Evolutionary conservation across 768 basidiomycete genomes (phyloP), one percentile per base, ranked within the genome.

Genomic region (Naganishia vaughanmartiniae): DNA sequence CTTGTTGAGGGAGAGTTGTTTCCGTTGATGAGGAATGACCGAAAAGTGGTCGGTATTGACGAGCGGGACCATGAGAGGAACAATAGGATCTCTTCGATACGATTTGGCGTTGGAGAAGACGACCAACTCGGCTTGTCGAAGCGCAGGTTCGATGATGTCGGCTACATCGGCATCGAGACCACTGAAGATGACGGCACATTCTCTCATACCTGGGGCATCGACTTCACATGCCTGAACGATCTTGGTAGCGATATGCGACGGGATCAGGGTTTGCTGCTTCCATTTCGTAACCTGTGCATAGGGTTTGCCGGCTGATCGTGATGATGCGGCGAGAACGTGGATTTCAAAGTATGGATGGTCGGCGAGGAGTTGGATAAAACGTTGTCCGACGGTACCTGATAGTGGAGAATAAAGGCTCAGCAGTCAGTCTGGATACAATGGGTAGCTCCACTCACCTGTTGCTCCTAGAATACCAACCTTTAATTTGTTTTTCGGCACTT

Each of bases 91-190:
- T 24, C 94, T 85, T 57, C 96, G 87, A 82, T 89, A 92, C 82
- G 93, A 96, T 83, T 95, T 96, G n/a, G 95, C 88, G 74, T 99
- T 98, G 26, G 93, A 95, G 82, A 97, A 99, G 14, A 99, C 89
- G 67, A 90, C 88, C 28, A 95, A 86, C 76, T 98, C 90, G 26
- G 95, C 92, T 19, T 85, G 80, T 74, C 94, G 85, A 82, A 98
- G 95, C 0, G 90, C 89, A 31, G 85, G 83, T 85, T 99, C 95
- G 80, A 98, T 93, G 15, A 94, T 91, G 14, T 94, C 93, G 36
- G 95, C 95, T 33, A 88, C 94, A 77, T 96, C 93, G 21, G 90
- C 88, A 82, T 98, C 96, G 70, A 99, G 83, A n/a, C 96, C 96
- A 0, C 92, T 94, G 82, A 99, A 99, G 51, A 98, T 86, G 72